These are phyloP conservation scores for Hypoxylon cercidicola DNA, from an alignment of 495 filamentous ascomycete species.

Conservation along the genomic window DNA sequence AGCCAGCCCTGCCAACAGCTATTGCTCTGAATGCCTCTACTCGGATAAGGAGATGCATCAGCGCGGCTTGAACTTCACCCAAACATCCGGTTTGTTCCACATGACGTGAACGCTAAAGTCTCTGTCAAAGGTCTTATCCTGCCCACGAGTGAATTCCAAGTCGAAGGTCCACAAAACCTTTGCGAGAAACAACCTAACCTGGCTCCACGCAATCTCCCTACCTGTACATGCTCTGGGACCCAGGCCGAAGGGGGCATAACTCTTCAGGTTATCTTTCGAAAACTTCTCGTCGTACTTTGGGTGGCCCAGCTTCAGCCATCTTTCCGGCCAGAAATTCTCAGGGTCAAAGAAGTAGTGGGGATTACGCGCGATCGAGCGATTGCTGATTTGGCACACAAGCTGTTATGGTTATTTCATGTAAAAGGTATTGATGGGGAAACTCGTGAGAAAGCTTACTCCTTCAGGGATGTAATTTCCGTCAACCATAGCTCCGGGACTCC, in stretches of 20 bases:
- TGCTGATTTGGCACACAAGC: conserved; percentile 13
- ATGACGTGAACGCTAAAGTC: conserved; percentile 22
- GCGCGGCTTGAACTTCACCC: background rate
- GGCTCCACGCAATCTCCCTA: conserved; percentile 41
- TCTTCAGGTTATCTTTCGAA: conserved; percentile 24
- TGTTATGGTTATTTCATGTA: background rate
- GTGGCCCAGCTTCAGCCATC: conserved; percentile 31
- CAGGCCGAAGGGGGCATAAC: conserved; percentile 31
- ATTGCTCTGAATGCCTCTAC: too few relatives aligned
- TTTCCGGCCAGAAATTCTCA: conserved; percentile 19
- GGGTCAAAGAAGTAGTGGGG: conserved; percentile 26
- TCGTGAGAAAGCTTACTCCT: conserved; percentile 15
- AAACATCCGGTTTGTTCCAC: conserved; percentile 9
- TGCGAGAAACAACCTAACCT: conserved; percentile 37
- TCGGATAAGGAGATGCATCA: too few relatives aligned
- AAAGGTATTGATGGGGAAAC: background rate
- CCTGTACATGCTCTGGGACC: conserved; percentile 38
- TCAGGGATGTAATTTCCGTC: conserved; percentile 38
- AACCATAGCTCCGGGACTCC: conserved; percentile 37
- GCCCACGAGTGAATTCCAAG: conserved; percentile 6
- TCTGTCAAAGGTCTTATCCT: conserved; percentile 11
- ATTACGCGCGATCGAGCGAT: conserved; percentile 3
- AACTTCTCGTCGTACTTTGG: conserved; percentile 24
- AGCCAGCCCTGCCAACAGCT: too few relatives aligned
- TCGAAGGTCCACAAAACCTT: conserved; percentile 44